Base-by-base conservation (phyloP, 2,329 filamentous ascomycete genomes). In the Drechslerella stenobrocha region DNA sequence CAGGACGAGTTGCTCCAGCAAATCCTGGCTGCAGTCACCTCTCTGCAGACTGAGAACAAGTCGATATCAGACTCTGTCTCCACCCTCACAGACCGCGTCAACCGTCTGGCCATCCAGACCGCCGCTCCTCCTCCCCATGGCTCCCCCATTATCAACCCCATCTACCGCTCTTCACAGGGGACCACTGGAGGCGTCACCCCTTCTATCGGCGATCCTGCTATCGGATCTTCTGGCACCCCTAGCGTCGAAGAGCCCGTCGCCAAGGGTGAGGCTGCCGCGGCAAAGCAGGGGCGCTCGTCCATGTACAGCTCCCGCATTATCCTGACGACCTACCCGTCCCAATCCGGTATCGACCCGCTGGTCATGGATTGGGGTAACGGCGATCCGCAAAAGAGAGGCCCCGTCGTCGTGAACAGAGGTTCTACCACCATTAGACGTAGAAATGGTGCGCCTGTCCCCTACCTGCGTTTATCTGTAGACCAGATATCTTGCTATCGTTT, bases 281-380 rank as follows among this genome's bases (percentile, higher is more conserved):
- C 44, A 7, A 51, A 55, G 28, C 70, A 75, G 77, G 71, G 76
- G 77, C 71, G 70, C 76, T 40, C 80, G 77, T 71, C 74, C 72
- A 15, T 73, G 78, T 46, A 78, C 77, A 48, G 78, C 35, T 83
- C 81, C 44, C 84, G 84, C 72, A 86, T 87, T 74, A 85, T 87
- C 71, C 79, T 88, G 71, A 88, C 86, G 51, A 96, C 91, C 3
- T 96, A 97, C 77, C 92, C 92, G 24, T 90, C 90, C 73, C 92
- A 96, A 78, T 90, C 89, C 71, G 92, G 92, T 70, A 92, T 97
- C 77, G 89, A 95, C 71, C 91, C 92, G n/a, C 79, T 96, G 52
- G 84, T 85, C 20, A 84, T 97, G 81, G 82, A 88, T 72, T 97
- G 92, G 92, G 92, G 92, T 51, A 84, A 89, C 57, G 78, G 82